phyloP scores from a whole-genome alignment of 768 basidiomycete species.

The Russula griseocarnosa region DNA sequence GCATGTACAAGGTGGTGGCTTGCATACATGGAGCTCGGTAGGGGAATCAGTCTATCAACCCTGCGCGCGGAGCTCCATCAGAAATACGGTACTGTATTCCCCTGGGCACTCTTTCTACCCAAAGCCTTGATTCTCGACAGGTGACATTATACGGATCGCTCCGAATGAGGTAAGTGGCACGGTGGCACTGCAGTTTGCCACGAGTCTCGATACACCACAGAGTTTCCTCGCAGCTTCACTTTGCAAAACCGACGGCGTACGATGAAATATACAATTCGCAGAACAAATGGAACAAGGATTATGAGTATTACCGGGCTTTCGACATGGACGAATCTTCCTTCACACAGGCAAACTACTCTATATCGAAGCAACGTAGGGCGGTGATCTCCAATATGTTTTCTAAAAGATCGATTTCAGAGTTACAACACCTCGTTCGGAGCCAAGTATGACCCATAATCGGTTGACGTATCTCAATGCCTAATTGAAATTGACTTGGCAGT shows the following conservation, averaged over 20 bases:
- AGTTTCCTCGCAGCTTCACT: constrained; percentile 12
- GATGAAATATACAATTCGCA: constrained; percentile 21
- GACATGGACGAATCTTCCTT: constrained; percentile 38
- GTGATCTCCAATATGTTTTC: constrained; percentile 40
- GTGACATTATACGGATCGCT: constrained; percentile 20
- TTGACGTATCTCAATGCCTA: background rate
- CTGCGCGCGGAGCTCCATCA: constrained; percentile 9
- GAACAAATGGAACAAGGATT: constrained; percentile 40
- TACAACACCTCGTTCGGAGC: constrained; percentile 37
- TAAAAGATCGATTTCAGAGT: constrained; percentile 35
- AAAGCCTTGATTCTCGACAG: background rate
- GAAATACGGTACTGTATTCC: constrained; percentile 7
- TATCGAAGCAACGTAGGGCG: constrained; percentile 35
- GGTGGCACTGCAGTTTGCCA: no score
- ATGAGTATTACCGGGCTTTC: constrained; percentile 39
- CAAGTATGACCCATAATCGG: constrained; percentile 29
- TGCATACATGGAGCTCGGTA: constrained; percentile 18
- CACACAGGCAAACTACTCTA: constrained; percentile 36
- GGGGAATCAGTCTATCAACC: constrained; percentile 12
- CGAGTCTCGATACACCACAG: no score
- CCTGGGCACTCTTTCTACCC: background rate
- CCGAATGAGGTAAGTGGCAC: constrained; percentile 19
- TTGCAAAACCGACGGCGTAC: constrained; percentile 10
- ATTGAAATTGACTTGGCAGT: constrained; percentile 28
- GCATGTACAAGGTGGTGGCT: constrained; percentile 23